Percentiles rank a stretch among this genome's conserved stretches.
phyloP scores from a whole-genome alignment of 257 asterid species.

The Salvia miltiorrhiza region DNA sequence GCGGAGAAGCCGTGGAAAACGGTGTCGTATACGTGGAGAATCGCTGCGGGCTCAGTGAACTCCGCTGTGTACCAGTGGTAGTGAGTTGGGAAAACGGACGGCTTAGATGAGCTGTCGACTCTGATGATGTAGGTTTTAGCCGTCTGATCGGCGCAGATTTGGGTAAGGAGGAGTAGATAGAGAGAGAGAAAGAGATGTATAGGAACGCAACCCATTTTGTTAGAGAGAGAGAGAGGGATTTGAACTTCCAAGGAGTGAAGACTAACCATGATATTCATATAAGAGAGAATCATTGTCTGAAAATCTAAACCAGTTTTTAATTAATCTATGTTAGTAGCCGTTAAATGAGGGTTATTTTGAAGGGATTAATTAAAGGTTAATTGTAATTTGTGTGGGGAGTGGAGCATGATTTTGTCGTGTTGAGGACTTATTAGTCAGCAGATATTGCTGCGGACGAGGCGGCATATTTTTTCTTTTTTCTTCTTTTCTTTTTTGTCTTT shows the following conservation, averaged over 20 bases:
- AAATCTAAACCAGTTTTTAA: conserved; percentile 7
- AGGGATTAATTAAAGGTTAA: neutral
- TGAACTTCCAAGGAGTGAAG: conserved; percentile 22
- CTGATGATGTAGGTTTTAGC: conserved; percentile 74
- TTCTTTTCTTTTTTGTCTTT: too few relatives aligned
- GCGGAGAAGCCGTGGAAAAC: conserved; percentile 98
- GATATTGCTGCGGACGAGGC: conserved; percentile 32
- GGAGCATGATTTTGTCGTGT: conserved; percentile 39
- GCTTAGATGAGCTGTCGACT: conserved; percentile 65
- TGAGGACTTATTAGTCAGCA: conserved; percentile 29
- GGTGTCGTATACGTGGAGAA: conserved; percentile 80
- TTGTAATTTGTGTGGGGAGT: neutral
- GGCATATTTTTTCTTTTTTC: neutral
- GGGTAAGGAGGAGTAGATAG: conserved; percentile 2
- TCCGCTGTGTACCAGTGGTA: conserved; percentile 92
- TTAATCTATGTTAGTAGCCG: conserved; percentile 16
- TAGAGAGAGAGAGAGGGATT: conserved; percentile 8
- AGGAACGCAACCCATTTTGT: conserved; percentile 31
- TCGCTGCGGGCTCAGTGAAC: conserved; percentile 57
- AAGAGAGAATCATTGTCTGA: conserved; percentile 35
- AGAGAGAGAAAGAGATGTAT: conserved; percentile 22
- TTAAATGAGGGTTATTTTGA: neutral
- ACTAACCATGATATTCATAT: conserved; percentile 13
- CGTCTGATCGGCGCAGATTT: conserved; percentile 33
- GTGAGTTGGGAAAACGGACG: conserved; percentile 81